Percentiles rank a stretch among this genome's conserved stretches.
Evolutionary conservation across 169 alveolate species (phyloP).

Genomic region (Sarcocystis neurona): DNA sequence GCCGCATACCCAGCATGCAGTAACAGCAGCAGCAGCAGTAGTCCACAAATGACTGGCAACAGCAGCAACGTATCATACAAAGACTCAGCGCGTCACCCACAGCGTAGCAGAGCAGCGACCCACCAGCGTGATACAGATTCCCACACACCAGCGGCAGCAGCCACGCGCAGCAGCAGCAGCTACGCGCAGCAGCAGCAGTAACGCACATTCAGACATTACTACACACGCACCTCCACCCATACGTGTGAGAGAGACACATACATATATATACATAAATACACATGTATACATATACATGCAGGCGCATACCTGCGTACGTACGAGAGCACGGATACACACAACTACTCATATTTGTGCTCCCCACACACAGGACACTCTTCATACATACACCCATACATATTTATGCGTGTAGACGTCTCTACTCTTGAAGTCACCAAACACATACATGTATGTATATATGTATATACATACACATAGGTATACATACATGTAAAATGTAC

Average conservation of each 20-base stretch:
- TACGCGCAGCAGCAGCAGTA: background rate
- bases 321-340: no score
- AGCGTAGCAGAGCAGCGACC: background rate
- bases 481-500: background rate
- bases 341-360: background rate
- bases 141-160: background rate
- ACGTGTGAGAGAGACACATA: background rate
- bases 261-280: background rate
- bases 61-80: no score
- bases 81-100: no score
- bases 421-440: no score
- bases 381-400: background rate
- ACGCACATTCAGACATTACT: no score
- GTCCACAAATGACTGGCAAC: background rate
- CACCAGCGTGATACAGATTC: background rate
- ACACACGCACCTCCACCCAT: no score
- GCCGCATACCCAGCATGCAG: background rate
- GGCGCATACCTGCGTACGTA: no score
- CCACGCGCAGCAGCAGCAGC: background rate
- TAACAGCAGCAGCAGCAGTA: background rate
- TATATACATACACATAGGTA: background rate
- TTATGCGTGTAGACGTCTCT: no score
- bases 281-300: background rate
- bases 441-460: background rate
- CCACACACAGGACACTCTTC: background rate